Evolutionary conservation across 805 yeast genomes (phyloP).

Genomic region (Yarrowia sp.): DNA sequence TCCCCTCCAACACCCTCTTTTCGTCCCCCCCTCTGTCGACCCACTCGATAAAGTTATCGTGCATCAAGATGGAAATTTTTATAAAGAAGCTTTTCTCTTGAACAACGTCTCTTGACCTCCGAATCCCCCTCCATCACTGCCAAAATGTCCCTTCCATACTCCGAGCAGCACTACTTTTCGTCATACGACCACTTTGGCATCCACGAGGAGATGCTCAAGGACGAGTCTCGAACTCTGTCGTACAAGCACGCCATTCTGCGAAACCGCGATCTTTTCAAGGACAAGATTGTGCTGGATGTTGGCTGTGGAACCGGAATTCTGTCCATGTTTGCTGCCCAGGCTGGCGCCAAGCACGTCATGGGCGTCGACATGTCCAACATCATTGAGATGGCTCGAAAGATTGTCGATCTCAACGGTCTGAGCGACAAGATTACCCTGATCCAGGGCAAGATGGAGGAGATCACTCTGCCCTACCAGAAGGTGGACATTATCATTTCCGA

Average conservation of each 20-base stretch:
- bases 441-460: constrained; percentile 94
- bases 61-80: constrained; percentile 28
- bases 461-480: constrained; percentile 76
- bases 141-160: constrained; percentile 42
- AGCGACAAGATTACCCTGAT: constrained; percentile 84
- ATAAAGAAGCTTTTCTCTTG: constrained; percentile 22
- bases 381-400: constrained; percentile 93
- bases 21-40: too few relatives aligned
- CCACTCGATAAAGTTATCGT: constrained; percentile 31
- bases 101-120: not conserved
- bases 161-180: constrained; percentile 90
- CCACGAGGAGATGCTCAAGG: constrained; percentile 99
- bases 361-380: constrained; percentile 98
- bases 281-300: constrained; percentile 92
- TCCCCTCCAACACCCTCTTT: too few relatives aligned
- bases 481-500: constrained; percentile 96
- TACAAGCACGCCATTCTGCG: constrained; percentile 92
- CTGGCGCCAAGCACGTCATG: constrained; percentile 98
- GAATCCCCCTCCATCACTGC: not conserved
- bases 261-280: constrained; percentile 88
- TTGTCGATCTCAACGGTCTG: constrained; percentile 82
- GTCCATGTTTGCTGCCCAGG: constrained; percentile 96
- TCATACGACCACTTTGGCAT: constrained; percentile 97
- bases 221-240: constrained; percentile 86
- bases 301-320: constrained; percentile 99